phyloP scores from a whole-genome alignment of 352 stramenopile genomes.

The Pilasporangium apinafurcum region DNA sequence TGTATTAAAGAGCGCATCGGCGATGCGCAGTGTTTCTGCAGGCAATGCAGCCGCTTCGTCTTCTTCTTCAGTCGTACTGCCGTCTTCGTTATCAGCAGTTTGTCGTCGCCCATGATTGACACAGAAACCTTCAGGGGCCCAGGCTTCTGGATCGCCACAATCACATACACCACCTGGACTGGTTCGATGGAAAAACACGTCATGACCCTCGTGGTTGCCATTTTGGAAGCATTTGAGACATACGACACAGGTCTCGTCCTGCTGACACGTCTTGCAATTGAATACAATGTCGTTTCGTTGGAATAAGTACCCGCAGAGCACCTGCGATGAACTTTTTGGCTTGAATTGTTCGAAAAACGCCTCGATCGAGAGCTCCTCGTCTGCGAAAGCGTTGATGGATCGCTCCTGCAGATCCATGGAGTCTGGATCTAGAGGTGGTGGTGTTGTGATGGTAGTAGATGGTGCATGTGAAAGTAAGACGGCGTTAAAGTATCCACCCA shows the following conservation, averaged over 20 bases:
- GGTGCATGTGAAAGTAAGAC: conserved; percentile 25
- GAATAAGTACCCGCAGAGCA: conserved; percentile 95
- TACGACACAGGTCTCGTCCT: conserved; percentile 96
- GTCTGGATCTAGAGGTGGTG: conserved; percentile 7
- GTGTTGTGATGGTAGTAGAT: too few species aligned
- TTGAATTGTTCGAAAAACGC: conserved; percentile 59
- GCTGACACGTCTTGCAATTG: conserved; percentile 98
- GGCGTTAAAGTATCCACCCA: conserved; percentile 35
- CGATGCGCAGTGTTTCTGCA: conserved; percentile 36
- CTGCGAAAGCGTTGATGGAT: conserved; percentile 11
- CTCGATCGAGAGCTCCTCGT: too few species aligned
- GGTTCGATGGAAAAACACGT: conserved; percentile 86
- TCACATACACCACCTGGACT: conserved; percentile 92
- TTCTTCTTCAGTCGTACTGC: conserved; percentile 9
- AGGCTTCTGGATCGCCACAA: conserved; percentile 97
- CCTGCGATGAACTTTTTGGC: conserved; percentile 39
- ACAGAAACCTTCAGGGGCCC: conserved; percentile 94
- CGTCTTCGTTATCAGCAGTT: conserved; percentile 12
- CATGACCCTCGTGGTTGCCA: conserved; percentile 92
- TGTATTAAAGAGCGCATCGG: conserved; percentile 57
- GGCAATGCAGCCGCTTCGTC: conserved; percentile 19
- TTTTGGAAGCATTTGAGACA: conserved; percentile 96
- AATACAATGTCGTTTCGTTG: conserved; percentile 96
- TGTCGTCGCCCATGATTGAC: conserved; percentile 71
- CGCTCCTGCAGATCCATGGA: conserved; percentile 1